phyloP scores from a whole-genome alignment of 495 filamentous ascomycete species.

The Bryoglossum gracile region DNA sequence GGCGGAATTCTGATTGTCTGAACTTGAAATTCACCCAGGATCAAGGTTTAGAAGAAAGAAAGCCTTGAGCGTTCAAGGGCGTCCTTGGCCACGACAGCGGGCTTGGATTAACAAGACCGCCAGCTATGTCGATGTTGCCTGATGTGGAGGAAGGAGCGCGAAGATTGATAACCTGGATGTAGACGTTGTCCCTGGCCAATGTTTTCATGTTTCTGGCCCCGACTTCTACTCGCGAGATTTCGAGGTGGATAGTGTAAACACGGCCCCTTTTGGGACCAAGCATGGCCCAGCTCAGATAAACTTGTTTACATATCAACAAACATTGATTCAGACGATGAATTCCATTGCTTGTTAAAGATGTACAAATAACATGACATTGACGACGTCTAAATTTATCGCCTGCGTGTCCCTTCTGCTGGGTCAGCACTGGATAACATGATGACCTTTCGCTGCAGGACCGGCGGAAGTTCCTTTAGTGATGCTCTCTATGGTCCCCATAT shows the following conservation, averaged over 20 bases:
- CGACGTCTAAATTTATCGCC: constrained; percentile 14
- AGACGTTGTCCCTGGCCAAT: constrained; percentile 14
- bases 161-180: constrained; percentile 9
- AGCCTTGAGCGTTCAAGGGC: background rate
- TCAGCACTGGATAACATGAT: no score
- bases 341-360: constrained; percentile 1
- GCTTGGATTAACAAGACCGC: constrained; percentile 9
- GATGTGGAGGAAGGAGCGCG: constrained; percentile 11
- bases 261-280: constrained; percentile 19
- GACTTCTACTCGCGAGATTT: constrained; percentile 2
- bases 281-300: constrained; percentile 10
- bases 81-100: constrained; percentile 4
- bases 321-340: background rate
- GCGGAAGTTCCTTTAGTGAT: no score
- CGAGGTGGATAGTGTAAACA: constrained; percentile 22
- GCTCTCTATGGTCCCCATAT: no score
- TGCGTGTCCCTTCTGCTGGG: constrained; percentile 9
- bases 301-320: background rate
- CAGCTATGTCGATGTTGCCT: constrained; percentile 13
- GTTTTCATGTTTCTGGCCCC: constrained; percentile 18
- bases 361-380: background rate
- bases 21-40: constrained; percentile 16
- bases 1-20: constrained; percentile 5
- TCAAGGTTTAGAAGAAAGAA: constrained; percentile 15
- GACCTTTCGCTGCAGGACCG: no score